phyloP scores from a whole-genome alignment of 768 basidiomycete genomes.

The Suillus subaureus region DNA sequence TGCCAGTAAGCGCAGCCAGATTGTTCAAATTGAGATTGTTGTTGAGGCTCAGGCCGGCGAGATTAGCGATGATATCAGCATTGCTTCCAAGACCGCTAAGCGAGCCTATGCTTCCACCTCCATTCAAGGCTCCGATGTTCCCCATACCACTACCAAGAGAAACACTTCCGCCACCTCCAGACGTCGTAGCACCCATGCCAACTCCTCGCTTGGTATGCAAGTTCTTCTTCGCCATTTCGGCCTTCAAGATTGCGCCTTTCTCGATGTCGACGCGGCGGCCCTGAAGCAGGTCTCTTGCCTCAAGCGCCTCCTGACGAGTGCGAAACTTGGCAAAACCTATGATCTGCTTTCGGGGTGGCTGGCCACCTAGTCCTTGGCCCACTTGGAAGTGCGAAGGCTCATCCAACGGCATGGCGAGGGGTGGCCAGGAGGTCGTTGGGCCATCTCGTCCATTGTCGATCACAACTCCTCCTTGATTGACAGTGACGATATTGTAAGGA shows the following conservation, averaged over 20 bases:
- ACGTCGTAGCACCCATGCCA: conserved; percentile 53
- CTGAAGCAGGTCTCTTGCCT: conserved; percentile 85
- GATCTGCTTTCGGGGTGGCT: conserved; percentile 86
- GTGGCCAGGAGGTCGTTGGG: conserved; percentile 69
- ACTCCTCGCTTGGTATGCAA: conserved; percentile 92
- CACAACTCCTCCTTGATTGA: conserved; percentile 83
- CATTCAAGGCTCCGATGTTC: conserved; percentile 25
- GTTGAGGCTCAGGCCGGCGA: conserved; percentile 33
- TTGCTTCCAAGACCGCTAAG: conserved; percentile 29
- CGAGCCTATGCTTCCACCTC: conserved; percentile 29
- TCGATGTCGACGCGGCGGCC: conserved; percentile 91
- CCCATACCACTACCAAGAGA: conserved; percentile 30
- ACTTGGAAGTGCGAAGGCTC: conserved; percentile 37
- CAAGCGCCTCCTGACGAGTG: conserved; percentile 82
- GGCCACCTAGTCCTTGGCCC: conserved; percentile 24
- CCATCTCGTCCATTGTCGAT: conserved; percentile 79
- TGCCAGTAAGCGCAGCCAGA: conserved; percentile 25
- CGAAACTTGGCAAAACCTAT: conserved; percentile 98
- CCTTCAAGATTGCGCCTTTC: conserved; percentile 91
- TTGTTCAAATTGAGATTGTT: conserved; percentile 28
- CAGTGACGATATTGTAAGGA: conserved; percentile 81
- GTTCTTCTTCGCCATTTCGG: conserved; percentile 99
- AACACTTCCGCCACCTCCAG: conserved; percentile 29
- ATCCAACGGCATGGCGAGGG: conserved; percentile 34
- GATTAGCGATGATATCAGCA: conserved; percentile 29